phyloP scores from a whole-genome alignment of 768 basidiomycete species.

The Mycena belliarum region DNA sequence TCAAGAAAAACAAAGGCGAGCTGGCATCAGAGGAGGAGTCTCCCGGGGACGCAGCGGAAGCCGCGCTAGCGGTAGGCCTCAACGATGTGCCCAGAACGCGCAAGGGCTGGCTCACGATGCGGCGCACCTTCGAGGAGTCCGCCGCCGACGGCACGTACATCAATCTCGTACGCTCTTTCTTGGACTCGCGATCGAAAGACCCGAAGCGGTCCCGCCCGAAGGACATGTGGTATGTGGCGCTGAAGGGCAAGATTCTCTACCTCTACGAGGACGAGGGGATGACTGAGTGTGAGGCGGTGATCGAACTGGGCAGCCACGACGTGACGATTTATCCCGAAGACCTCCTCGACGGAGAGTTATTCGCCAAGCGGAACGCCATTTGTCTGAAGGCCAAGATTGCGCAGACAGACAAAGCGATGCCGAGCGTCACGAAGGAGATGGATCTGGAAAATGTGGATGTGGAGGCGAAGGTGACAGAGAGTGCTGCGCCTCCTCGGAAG shows the following conservation, averaged over 20 bases:
- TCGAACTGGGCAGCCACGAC: slow-evolving; percentile 80
- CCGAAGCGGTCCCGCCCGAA: slow-evolving; percentile 82
- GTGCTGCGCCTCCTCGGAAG: slow-evolving; percentile 28
- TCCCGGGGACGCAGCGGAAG: slow-evolving; percentile 27
- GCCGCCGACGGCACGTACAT: slow-evolving; percentile 70
- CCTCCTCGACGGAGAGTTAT: slow-evolving; percentile 85
- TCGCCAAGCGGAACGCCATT: slow-evolving; percentile 87
- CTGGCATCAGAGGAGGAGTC: slow-evolving; percentile 32
- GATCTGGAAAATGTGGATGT: slow-evolving; percentile 35
- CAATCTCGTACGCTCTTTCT: slow-evolving; percentile 74
- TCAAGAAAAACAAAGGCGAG: slow-evolving; percentile 38
- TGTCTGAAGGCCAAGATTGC: slow-evolving; percentile 60
- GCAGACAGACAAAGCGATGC: slow-evolving; percentile 37
- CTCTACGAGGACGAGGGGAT: slow-evolving; percentile 92
- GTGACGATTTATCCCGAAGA: slow-evolving; percentile 76
- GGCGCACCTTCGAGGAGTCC: slow-evolving; percentile 74
- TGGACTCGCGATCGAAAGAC: slow-evolving; percentile 83
- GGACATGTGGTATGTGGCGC: slow-evolving; percentile 89
- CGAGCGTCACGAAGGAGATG: slow-evolving; percentile 58
- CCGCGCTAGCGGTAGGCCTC: slow-evolving; percentile 31
- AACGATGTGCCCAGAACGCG: slow-evolving; percentile 67
- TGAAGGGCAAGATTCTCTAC: slow-evolving; percentile 91
- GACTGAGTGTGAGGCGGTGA: slow-evolving; percentile 88
- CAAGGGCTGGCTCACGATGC: slow-evolving; percentile 83
- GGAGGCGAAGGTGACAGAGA: slow-evolving; percentile 33